Evolutionary conservation across 2,329 filamentous ascomycete genomes (phyloP).

Genomic region (Helotiales sp.): DNA sequence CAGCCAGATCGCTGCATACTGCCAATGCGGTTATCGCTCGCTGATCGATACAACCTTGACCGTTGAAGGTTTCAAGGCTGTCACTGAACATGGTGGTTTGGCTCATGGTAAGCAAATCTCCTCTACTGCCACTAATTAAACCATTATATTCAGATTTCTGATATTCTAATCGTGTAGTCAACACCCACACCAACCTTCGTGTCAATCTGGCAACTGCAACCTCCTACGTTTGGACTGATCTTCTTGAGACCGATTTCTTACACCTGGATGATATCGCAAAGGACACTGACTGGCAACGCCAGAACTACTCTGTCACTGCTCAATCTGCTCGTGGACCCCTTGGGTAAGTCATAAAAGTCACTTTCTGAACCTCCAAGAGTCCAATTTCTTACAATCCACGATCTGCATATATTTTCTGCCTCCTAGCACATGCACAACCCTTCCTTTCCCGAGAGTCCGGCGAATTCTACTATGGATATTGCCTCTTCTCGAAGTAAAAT

Average conservation of each 20-base stretch:
- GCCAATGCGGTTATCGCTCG: constrained; percentile 75
- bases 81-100: constrained; percentile 14
- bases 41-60: constrained; percentile 41
- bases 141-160: not conserved
- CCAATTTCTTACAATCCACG: no score
- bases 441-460: no score
- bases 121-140: not conserved
- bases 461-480: no score
- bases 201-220: constrained; percentile 28
- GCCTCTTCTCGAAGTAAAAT: no score
- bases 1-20: constrained; percentile 50
- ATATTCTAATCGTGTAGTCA: not conserved
- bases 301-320: constrained; percentile 69
- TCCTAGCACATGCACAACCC: not conserved
- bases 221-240: constrained; percentile 66
- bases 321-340: constrained; percentile 63
- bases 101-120: not conserved
- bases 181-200: not conserved
- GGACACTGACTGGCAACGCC: constrained; percentile 66
- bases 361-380: no score
- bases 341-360: constrained; percentile 50
- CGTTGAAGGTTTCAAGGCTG: constrained; percentile 36
- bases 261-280: constrained; percentile 54
- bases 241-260: constrained; percentile 74
- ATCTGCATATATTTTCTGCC: not conserved